Percentiles rank a stretch among this genome's conserved stretches.
Conservation (phyloP, 352 stramenopile species). For the Globisporangium splendens region DNA sequence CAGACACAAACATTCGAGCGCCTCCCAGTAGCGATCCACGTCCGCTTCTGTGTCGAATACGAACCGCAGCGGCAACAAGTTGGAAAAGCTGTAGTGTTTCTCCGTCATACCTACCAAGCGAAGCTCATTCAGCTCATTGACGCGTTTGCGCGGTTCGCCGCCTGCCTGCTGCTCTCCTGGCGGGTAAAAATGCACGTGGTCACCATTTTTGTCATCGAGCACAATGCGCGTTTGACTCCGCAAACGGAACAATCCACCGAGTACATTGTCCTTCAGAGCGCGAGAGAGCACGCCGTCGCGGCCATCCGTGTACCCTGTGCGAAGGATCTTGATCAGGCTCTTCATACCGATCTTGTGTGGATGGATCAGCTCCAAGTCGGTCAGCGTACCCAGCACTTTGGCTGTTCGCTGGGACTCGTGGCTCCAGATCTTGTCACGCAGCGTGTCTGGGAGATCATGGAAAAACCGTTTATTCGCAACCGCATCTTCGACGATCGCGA, state of each 20-base stretch:
- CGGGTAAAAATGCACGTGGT: constrained; percentile 8
- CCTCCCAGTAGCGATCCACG: constrained; percentile 72
- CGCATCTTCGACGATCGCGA: constrained; percentile 49
- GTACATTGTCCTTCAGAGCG: constrained; percentile 70
- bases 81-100: constrained; percentile 67
- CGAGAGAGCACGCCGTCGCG: constrained; percentile 59
- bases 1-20: constrained; percentile 72
- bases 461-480: constrained; percentile 46
- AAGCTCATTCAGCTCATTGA: constrained; percentile 29
- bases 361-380: constrained; percentile 61
- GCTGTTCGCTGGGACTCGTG: constrained; percentile 66
- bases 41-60: constrained; percentile 33
- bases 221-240: constrained; percentile 42
- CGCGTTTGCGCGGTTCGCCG: constrained; percentile 4
- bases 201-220: constrained; percentile 36
- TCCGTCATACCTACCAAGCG: constrained; percentile 61
- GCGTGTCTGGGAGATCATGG: constrained; percentile 26
- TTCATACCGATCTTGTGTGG: constrained; percentile 84
- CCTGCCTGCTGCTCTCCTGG: constrained; percentile 3
- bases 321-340: constrained; percentile 68
- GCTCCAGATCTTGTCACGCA: constrained; percentile 66
- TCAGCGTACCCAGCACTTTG: constrained; percentile 70
- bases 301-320: constrained; percentile 61
- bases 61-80: constrained; percentile 55
- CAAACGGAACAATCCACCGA: constrained; percentile 66